Evolutionary conservation across 768 basidiomycete species (phyloP), one percentile per base, ranked within the genome.

Genomic region (Chiua virens): DNA sequence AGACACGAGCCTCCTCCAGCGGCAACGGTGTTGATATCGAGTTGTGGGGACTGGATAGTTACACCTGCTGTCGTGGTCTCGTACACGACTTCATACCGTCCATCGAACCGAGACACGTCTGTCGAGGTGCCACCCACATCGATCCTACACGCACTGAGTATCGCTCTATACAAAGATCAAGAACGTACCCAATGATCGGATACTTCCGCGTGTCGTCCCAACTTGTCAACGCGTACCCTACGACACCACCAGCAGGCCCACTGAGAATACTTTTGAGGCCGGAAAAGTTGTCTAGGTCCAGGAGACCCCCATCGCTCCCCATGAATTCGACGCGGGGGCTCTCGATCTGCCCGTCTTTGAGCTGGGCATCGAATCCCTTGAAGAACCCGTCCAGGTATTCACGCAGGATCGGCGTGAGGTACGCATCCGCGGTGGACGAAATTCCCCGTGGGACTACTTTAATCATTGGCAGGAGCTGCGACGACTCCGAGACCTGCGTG

Each of bases 91-190:
- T 98, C 94, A 63, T 93, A 94, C 28, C 87, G 78, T 0, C 94
- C 96, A 17, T 89, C 88, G 64, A 87, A 98, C 30, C 96, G 82
- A 7, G 93, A 96, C 3, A 97, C 95, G 62, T 98, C 95, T 0
- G 95, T 97, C 0, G 89, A 92, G 0, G 96, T 98, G 14, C 95
- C 94, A 5, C 94, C 93, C n/a, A 95, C 89, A 56, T 95, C 92
- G 50, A 94, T 73, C 8, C 91, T 93, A 54, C 22, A 22, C 36
- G 14, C 11, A 7, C 34, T 44, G 38, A 10, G 20, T 58, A 5
- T 30, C 30, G 11, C 14, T 13, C 30, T 27, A 14, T 14, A 30
- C 13, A 13, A 17, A 34, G 20, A 27, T 9, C 3, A 41, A 34
- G 49, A 21, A 76, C 85, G 15, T 63, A 89, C 87, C 92, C 92